Evolutionary conservation across 2,329 filamentous ascomycete species (phyloP).

Genomic region (Botryotinia calthae): DNA sequence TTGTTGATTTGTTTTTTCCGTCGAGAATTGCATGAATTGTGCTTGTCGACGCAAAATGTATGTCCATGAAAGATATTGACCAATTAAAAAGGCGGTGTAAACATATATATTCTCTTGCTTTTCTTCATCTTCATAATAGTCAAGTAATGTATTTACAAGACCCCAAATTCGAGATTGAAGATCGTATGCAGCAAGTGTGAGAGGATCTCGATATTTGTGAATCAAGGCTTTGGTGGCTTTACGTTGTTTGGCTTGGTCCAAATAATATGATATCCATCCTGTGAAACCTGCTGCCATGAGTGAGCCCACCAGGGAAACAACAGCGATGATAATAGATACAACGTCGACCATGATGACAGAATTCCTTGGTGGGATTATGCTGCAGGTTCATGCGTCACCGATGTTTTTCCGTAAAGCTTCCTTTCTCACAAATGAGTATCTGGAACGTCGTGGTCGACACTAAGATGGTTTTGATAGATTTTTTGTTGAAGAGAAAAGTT

Average conservation of each 20-base stretch:
- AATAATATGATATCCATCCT: constrained; percentile 34
- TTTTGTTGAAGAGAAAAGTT: not conserved
- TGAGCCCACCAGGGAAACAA: constrained; percentile 33
- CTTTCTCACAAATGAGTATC: not conserved
- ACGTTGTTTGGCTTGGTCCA: constrained; percentile 32
- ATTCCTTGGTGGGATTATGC: not conserved
- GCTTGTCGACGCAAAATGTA: constrained; percentile 33
- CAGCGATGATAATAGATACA: constrained; percentile 32
- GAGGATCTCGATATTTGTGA: constrained; percentile 34
- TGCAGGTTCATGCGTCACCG: not conserved
- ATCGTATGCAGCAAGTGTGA: constrained; percentile 31
- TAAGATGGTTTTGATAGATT: not conserved
- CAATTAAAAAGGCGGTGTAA: constrained; percentile 33
- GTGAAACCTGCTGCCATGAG: constrained; percentile 32
- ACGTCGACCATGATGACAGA: constrained; percentile 27
- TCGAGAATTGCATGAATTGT: constrained; percentile 32
- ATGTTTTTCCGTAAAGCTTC: not conserved
- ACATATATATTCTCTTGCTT: constrained; percentile 30
- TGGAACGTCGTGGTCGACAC: not conserved
- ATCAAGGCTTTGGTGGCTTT: constrained; percentile 31
- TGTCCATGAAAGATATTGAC: constrained; percentile 34
- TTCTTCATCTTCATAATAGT: constrained; percentile 23
- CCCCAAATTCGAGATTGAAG: constrained; percentile 32
- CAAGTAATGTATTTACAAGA: constrained; percentile 27
- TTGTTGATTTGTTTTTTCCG: constrained; percentile 29